Evolutionary conservation across 106 monocot species (phyloP).

Genomic region (Acanthochlamys bracteata): DNA sequence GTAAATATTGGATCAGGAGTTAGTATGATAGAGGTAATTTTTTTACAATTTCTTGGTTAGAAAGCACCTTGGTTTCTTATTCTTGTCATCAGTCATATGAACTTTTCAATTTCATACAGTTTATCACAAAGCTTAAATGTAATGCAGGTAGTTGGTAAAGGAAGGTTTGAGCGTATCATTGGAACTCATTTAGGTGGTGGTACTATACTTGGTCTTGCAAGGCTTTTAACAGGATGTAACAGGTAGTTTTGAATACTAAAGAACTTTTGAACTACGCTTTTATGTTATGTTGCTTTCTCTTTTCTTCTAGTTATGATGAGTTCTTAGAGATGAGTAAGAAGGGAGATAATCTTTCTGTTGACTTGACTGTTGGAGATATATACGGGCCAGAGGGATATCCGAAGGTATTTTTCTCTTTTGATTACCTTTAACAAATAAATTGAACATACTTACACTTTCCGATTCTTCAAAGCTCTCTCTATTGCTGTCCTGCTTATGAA

Average conservation of each 20-base stretch:
- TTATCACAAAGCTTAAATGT: neutral
- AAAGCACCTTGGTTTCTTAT: too few relatives aligned
- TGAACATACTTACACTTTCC: too few relatives aligned
- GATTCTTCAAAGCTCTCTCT: too few relatives aligned
- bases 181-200: conserved; percentile 76
- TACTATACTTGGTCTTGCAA: conserved; percentile 70
- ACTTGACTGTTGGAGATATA: conserved; percentile 73
- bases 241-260: conserved; percentile 25
- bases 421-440: too few relatives aligned
- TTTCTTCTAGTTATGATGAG: conserved; percentile 54
- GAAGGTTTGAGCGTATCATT: conserved; percentile 73
- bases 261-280: neutral
- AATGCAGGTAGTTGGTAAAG: conserved; percentile 59
- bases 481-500: too few relatives aligned
- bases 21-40: conserved; percentile 67
- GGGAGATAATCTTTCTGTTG: conserved; percentile 56
- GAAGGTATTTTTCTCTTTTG: conserved; percentile 35
- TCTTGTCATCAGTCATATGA: too few relatives aligned
- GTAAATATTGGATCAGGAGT: conserved; percentile 83
- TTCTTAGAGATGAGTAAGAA: conserved; percentile 65
- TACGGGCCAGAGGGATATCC: conserved; percentile 60
- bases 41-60: neutral
- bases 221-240: conserved; percentile 56
- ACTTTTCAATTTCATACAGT: too few relatives aligned
- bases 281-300: neutral